phyloP scores from a whole-genome alignment of 768 basidiomycete genomes.

The Suillus alpinus region DNA sequence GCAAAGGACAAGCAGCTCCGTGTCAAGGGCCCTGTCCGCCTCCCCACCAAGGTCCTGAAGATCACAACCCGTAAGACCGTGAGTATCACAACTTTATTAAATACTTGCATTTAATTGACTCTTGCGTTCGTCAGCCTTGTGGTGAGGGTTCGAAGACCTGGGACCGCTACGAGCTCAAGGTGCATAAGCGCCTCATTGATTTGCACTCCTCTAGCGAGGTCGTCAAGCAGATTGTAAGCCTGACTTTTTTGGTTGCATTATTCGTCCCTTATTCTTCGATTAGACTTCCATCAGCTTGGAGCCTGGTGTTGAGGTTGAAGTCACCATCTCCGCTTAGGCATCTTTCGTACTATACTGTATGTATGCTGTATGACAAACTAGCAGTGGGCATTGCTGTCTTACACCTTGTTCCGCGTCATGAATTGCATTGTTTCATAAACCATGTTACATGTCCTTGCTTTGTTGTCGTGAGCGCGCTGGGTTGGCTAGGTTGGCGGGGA shows the following conservation, averaged over 20 bases:
- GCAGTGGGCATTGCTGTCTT: not conserved
- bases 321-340: conserved; percentile 81
- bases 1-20: conserved; percentile 99
- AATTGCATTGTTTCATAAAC: not conserved
- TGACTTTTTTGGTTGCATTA: conserved; percentile 1
- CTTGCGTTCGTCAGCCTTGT: conserved; percentile 64
- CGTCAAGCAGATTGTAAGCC: conserved; percentile 97
- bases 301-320: conserved; percentile 98
- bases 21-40: conserved; percentile 97
- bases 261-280: conserved; percentile 7
- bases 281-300: conserved; percentile 99
- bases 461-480: not conserved
- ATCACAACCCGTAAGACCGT: conserved; percentile 99
- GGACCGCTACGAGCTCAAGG: conserved; percentile 99
- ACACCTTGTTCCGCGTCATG: not conserved
- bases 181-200: conserved; percentile 99
- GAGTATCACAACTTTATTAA: conserved; percentile 27
- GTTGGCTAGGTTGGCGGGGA: too few species aligned
- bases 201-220: conserved; percentile 98
- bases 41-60: conserved; percentile 98
- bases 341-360: not conserved
- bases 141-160: conserved; percentile 99
- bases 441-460: not conserved
- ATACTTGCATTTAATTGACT: conserved; percentile 2
- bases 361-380: not conserved